Percentiles rank a stretch among this genome's conserved stretches.
Conservation (phyloP, 768 basidiomycete species). For the Boletus rex-veris region DNA sequence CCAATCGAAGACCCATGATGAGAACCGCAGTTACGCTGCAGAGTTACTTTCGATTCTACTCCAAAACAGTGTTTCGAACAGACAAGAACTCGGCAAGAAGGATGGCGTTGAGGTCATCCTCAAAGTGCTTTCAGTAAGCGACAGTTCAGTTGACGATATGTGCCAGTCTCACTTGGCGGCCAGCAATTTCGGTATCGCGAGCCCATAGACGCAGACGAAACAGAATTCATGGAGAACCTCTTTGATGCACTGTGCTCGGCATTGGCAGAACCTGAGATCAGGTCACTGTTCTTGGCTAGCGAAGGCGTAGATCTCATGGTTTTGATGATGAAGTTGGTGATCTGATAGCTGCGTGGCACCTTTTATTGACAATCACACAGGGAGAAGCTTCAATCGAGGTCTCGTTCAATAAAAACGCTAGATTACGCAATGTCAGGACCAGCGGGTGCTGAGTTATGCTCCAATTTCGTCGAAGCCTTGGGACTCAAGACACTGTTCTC, state of each 20-base stretch:
- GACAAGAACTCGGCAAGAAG: conserved; percentile 61
- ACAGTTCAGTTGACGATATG: conserved; percentile 1
- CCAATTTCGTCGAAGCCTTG: conserved; percentile 80
- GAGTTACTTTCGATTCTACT: conserved; percentile 91
- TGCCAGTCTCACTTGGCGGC: conserved; percentile 9
- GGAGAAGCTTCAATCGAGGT: conserved; percentile 77
- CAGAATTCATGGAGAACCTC: conserved; percentile 97
- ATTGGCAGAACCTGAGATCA: conserved; percentile 73
- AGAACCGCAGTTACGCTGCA: conserved; percentile 90
- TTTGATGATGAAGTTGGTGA: conserved; percentile 89
- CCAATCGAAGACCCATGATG: conserved; percentile 69
- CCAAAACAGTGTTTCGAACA: conserved; percentile 68
- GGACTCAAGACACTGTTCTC: conserved; percentile 91
- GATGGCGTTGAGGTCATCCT: conserved; percentile 78
- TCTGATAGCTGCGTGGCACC: background rate
- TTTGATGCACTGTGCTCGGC: conserved; percentile 90
- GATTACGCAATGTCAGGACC: conserved; percentile 87
- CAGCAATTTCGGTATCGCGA: conserved; percentile 88
- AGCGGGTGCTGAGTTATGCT: conserved; percentile 65
- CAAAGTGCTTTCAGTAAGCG: conserved; percentile 75
- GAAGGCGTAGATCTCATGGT: conserved; percentile 98
- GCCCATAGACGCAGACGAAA: conserved; percentile 83
- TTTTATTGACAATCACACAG: conserved; percentile 37
- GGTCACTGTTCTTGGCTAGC: conserved; percentile 76
- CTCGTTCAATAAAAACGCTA: conserved; percentile 84